These are phyloP conservation scores for Stagonosporopsis tanaceti DNA, from an alignment of 2,329 filamentous ascomycete species.

Conservation along the genomic window DNA sequence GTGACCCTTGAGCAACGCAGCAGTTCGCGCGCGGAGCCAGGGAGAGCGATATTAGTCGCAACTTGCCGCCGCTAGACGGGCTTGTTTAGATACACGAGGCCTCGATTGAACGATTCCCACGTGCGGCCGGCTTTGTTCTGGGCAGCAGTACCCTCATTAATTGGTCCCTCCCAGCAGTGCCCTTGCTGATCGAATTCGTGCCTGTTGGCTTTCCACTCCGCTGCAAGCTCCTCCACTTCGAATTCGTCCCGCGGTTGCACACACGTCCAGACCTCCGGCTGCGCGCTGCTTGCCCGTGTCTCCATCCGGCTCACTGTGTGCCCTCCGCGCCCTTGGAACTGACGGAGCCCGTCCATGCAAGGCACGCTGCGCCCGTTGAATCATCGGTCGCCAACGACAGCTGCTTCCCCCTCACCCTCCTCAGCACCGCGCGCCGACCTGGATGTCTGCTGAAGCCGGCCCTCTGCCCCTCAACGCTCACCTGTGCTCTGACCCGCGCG, in stretches of 20 bases:
- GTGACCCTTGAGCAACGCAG: conserved; percentile 24
- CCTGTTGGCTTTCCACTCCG: conserved; percentile 30
- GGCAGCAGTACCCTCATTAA: conserved; percentile 36
- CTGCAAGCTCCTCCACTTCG: conserved; percentile 30
- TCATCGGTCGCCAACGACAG: conserved; percentile 32
- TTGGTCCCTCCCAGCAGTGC: conserved; percentile 35
- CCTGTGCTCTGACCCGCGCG: conserved; percentile 6
- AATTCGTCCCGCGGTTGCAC: conserved; percentile 38
- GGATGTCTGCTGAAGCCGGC: conserved; percentile 18
- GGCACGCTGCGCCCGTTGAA: conserved; percentile 44
- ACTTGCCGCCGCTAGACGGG: conserved; percentile 47
- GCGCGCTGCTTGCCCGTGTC: conserved; percentile 34
- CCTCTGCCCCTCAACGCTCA: conserved; percentile 9
- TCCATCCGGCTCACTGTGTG: conserved; percentile 29
- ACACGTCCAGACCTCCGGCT: conserved; percentile 40
- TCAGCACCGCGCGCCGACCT: conserved; percentile 26
- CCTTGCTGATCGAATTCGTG: conserved; percentile 21
- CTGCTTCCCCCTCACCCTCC: conserved; percentile 29
- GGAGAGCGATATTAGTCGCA: conserved; percentile 44
- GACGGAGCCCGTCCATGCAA: conserved; percentile 44
- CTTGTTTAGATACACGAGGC: conserved; percentile 49
- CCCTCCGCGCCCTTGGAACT: conserved; percentile 35
- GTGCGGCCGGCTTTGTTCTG: conserved; percentile 41
- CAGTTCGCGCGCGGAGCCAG: conserved; percentile 34
- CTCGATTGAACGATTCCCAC: conserved; percentile 52